phyloP scores from a whole-genome alignment of 1,139 yeast genomes.

The Taiozyma sp. region DNA sequence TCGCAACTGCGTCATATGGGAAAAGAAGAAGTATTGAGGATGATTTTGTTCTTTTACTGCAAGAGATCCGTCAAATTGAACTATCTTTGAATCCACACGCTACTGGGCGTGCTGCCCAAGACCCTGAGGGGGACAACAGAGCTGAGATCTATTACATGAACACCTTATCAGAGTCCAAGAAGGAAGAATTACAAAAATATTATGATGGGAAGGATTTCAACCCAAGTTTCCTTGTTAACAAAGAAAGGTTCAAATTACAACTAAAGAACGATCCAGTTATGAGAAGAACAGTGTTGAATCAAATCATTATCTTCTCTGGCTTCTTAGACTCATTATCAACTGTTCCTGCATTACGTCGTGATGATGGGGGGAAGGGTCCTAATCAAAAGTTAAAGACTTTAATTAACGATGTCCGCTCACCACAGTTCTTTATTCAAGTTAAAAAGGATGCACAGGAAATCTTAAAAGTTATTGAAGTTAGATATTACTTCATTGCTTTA shows the following conservation, averaged over 20 bases:
- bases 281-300: conserved; percentile 12
- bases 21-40: not conserved
- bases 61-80: not conserved
- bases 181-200: conserved; percentile 6
- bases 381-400: not conserved
- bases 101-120: not conserved
- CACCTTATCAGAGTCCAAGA: conserved; percentile 6
- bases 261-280: conserved; percentile 10
- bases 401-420: not conserved
- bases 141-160: conserved; percentile 5
- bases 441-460: conserved; percentile 1
- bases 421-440: not conserved
- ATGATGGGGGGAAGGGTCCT: conserved; percentile 1
- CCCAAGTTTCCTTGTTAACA: conserved; percentile 14
- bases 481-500: conserved; percentile 1
- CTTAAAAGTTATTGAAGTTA: conserved; percentile 3
- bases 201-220: conserved; percentile 12
- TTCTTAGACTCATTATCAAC: conserved; percentile 4
- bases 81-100: not conserved
- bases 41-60: not conserved
- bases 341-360: not conserved
- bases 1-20: not conserved
- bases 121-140: conserved; percentile 1
- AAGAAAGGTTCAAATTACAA: conserved; percentile 13
- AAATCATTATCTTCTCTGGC: conserved; percentile 6